Evolutionary conservation across 495 filamentous ascomycete genomes (phyloP).

Genomic region (Xylaria acuta): DNA sequence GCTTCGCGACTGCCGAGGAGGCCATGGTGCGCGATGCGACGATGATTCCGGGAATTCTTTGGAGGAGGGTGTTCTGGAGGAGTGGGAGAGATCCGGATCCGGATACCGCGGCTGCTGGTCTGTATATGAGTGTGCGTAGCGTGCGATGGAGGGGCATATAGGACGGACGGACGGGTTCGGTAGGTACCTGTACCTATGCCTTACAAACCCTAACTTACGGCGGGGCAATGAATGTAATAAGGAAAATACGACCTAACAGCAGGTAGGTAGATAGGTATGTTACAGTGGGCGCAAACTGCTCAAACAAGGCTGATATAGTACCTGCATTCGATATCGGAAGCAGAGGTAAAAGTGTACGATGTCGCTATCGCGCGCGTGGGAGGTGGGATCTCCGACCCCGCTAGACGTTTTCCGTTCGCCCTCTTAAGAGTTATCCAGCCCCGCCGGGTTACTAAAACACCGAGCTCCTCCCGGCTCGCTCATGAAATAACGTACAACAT

Average conservation of each 20-base stretch:
- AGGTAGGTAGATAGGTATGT: background rate
- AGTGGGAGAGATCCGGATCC: conserved; percentile 7
- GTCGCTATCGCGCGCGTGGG: conserved; percentile 21
- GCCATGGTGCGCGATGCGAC: conserved; percentile 64
- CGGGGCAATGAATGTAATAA: background rate
- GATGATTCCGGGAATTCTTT: background rate
- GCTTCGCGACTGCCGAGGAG: conserved; percentile 73
- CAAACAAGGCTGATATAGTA: background rate
- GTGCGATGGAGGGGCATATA: conserved; percentile 25
- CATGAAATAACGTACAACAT: background rate
- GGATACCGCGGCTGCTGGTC: background rate
- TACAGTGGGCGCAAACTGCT: background rate
- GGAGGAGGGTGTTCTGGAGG: background rate
- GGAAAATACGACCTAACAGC: background rate
- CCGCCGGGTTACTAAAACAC: background rate
- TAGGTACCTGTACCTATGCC: too few relatives aligned
- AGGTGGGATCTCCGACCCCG: conserved; percentile 10
- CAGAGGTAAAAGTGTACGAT: background rate
- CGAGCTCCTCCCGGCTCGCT: background rate
- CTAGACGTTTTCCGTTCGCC: background rate
- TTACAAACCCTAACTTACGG: background rate
- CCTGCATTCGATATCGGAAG: conserved; percentile 19
- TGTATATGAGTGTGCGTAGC: conserved; percentile 17
- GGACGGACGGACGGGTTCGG: background rate
- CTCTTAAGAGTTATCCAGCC: background rate